Percentiles rank a stretch among this genome's conserved stretches.
Evolutionary conservation across 345 rosid genomes (phyloP).

Genomic region (Hirschfeldia incana): DNA sequence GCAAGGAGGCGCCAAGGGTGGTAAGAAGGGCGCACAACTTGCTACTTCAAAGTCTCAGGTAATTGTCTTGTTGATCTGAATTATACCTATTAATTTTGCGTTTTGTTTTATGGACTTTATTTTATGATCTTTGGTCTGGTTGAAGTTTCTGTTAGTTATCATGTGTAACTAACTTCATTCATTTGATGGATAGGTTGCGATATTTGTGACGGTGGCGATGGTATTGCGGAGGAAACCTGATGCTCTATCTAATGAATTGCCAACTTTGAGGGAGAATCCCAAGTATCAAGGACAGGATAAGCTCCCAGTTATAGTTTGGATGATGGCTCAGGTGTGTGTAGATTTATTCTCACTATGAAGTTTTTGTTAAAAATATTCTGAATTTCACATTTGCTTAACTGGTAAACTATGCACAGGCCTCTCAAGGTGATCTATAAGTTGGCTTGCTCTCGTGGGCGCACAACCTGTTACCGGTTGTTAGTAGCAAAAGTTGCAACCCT

Average conservation of each 20-base stretch:
- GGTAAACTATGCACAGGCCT: slow-evolving; percentile 44
- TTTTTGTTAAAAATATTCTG: neutral
- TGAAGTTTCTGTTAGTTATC: neutral
- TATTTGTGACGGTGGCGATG: slow-evolving; percentile 69
- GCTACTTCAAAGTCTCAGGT: slow-evolving; percentile 67
- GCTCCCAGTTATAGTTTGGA: slow-evolving; percentile 64
- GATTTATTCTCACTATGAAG: neutral
- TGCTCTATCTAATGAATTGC: slow-evolving; percentile 52
- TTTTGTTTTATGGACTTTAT: neutral
- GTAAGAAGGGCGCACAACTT: slow-evolving; percentile 55
- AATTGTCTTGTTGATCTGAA: neutral
- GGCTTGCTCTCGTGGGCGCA: slow-evolving; percentile 67
- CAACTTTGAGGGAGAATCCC: slow-evolving; percentile 53
- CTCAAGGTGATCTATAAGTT: slow-evolving; percentile 67
- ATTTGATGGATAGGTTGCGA: slow-evolving; percentile 56
- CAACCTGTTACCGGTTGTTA: slow-evolving; percentile 52
- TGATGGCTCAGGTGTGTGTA: slow-evolving; percentile 63
- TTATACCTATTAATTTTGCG: neutral
- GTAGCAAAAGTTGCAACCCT: slow-evolving; percentile 57
- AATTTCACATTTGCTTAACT: neutral
- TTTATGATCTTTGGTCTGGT: neutral
- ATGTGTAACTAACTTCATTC: neutral
- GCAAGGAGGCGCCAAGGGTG: slow-evolving; percentile 47
- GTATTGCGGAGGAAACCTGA: slow-evolving; percentile 76
- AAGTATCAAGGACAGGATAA: slow-evolving; percentile 80